Base-by-base conservation (phyloP, 2,329 filamentous ascomycete species). In the Incumbomyces lentus region DNA sequence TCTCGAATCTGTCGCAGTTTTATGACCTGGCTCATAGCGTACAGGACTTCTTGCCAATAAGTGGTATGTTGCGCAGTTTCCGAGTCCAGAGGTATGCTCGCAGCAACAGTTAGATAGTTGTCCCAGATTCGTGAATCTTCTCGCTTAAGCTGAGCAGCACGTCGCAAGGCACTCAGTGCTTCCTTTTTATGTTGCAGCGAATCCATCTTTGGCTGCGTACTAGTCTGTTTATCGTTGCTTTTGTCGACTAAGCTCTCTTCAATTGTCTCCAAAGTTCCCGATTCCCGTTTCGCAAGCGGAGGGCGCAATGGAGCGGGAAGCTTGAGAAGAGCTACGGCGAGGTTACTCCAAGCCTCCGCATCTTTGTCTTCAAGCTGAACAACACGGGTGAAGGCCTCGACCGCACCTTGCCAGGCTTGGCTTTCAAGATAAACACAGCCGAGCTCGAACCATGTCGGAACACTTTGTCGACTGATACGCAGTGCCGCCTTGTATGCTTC, bases 41-140 rank as follows among this genome's bases (percentile, higher is more conserved):
- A 72, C 29, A 95, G 69, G 42, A 95, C 78, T 51, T 95, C 87
- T 0, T 71, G 64, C 59, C 87, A 81, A 1, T 83, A 79, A 0
- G 66, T 70, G 18, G 49, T 51, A 16, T 13, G 32, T 4, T 45
- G 33, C 14, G 42, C 22, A 38, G 31, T 33, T 16, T 45, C 42
- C 26, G 55, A 49, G 1, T 86, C 82, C 0, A 90, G 89, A 1
- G 73, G 74, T 22, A 92, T 76, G 1, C 86, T 84, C 0, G 85
- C 79, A 0, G 86, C 84, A 17, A 96, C 81, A 0, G 88, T 92
- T 48, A 98, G 77, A 13, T 96, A 83, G 58, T 98, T 98, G 61
- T 94, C 86, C 90, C 90, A 96, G 63, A 98, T 95, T 56, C 86
- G 81, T 75, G 84, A 86, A 67, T 90, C 90, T 57, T 88, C 82